phyloP scores from a whole-genome alignment of 805 yeast species.

The Wickerhamomyces ciferrii region DNA sequence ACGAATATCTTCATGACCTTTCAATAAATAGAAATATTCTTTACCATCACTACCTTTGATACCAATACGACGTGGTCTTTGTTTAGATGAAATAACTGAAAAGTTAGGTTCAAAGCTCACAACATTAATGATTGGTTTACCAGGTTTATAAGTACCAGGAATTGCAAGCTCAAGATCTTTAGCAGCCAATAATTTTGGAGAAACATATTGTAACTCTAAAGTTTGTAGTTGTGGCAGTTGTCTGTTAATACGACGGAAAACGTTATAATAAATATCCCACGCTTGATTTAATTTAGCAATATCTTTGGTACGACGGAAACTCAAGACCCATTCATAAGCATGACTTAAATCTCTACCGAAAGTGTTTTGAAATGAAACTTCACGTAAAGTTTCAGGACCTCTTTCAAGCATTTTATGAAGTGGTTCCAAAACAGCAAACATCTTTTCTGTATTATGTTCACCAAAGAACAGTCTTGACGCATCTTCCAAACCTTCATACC shows the following conservation, averaged over 20 bases:
- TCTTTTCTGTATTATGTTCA: constrained; percentile 89
- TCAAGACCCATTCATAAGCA: constrained; percentile 90
- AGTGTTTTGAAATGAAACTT: constrained; percentile 85
- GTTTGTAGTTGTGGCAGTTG: constrained; percentile 84
- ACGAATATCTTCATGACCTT: constrained; percentile 97
- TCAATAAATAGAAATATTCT: constrained; percentile 73
- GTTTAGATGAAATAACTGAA: constrained; percentile 88
- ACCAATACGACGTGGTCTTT: constrained; percentile 83
- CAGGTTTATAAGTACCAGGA: constrained; percentile 90
- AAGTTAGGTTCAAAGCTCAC: constrained; percentile 75
- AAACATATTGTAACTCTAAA: constrained; percentile 86
- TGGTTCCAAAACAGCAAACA: constrained; percentile 89
- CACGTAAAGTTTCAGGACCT: constrained; percentile 91
- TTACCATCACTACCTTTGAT: constrained; percentile 90
- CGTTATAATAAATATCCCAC: constrained; percentile 94
- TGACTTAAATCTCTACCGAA: constrained; percentile 91
- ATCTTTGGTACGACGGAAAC: constrained; percentile 81
- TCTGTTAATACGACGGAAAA: constrained; percentile 84
- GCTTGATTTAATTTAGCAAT: constrained; percentile 90
- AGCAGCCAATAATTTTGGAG: constrained; percentile 82
- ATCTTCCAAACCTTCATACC: constrained; percentile 97
- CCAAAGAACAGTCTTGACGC: constrained; percentile 92
- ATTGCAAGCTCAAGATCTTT: constrained; percentile 79
- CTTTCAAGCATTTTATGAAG: constrained; percentile 77
- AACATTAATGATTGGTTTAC: constrained; percentile 72